Evolutionary conservation across 2,329 filamentous ascomycete genomes (phyloP).

Genomic region (Nemania diffusa): DNA sequence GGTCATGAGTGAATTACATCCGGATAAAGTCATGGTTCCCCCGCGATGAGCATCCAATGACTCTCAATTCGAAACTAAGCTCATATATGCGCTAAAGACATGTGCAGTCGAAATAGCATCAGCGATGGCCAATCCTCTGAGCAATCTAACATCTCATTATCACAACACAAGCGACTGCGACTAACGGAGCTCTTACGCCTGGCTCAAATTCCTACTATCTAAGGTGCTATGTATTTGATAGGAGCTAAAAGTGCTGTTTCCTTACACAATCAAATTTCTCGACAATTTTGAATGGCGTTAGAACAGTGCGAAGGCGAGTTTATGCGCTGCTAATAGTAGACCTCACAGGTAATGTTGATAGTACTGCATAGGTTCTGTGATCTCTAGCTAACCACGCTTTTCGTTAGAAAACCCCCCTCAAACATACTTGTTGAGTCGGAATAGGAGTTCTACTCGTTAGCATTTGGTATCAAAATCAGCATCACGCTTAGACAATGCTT

Average conservation of each 20-base stretch:
- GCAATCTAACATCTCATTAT: background rate
- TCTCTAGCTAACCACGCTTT: conserved; percentile 18
- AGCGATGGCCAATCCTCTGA: background rate
- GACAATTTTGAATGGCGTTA: background rate
- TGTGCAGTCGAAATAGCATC: background rate
- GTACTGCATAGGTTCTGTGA: background rate
- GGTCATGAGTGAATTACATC: conserved; percentile 58
- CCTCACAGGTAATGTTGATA: background rate
- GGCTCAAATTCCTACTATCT: conserved; percentile 1
- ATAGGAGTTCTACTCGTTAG: background rate
- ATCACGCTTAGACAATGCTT: background rate
- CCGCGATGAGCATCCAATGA: background rate
- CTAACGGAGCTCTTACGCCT: background rate
- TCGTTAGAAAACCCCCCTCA: conserved; percentile 18
- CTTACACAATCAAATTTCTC: background rate
- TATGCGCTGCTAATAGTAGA: conserved; percentile 9
- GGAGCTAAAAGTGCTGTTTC: background rate
- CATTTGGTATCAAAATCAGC: conserved; percentile 21
- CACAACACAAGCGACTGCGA: background rate
- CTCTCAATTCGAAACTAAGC: background rate
- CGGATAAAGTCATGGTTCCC: conserved; percentile 25
- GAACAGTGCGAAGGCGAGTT: background rate
- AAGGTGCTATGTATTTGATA: background rate
- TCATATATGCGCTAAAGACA: background rate
- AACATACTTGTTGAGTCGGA: conserved; percentile 4